Percentiles rank a stretch among this genome's conserved stretches.
Evolutionary conservation across 2,329 filamentous ascomycete species (phyloP).

Genomic region (Alternaria arborescens): DNA sequence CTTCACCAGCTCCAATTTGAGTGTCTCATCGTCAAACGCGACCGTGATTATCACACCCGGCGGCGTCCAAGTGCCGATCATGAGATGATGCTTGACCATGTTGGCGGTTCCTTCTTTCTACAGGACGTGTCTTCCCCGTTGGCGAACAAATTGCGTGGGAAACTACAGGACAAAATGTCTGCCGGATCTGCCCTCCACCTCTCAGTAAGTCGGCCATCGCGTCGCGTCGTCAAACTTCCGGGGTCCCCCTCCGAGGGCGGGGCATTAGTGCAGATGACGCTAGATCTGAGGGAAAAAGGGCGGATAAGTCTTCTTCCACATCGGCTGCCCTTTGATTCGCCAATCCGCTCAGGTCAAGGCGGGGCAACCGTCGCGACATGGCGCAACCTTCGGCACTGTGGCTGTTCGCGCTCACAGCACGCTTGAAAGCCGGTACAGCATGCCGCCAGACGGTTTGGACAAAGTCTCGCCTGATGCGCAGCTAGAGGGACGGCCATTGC

Average conservation of each 20-base stretch:
- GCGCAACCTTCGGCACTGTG: conserved; percentile 33
- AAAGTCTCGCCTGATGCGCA: conserved; percentile 29
- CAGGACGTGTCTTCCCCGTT: neutral
- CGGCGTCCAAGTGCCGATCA: conserved; percentile 91
- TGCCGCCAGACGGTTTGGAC: conserved; percentile 27
- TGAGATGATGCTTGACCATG: conserved; percentile 84
- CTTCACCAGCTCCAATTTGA: conserved; percentile 78
- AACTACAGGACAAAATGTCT: neutral
- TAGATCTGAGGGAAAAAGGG: conserved; percentile 24
- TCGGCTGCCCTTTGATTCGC: conserved; percentile 63
- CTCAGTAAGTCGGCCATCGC: conserved; percentile 9
- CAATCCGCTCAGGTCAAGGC: conserved; percentile 40
- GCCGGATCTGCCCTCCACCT: neutral
- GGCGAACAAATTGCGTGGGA: conserved; percentile 1
- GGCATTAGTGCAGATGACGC: conserved; percentile 21
- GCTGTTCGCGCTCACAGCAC: conserved; percentile 10
- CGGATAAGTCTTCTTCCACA: conserved; percentile 40
- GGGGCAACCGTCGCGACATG: conserved; percentile 29
- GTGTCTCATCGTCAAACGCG: conserved; percentile 82
- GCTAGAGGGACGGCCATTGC: conserved; percentile 36
- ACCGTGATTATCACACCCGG: conserved; percentile 91
- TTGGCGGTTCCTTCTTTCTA: conserved; percentile 12
- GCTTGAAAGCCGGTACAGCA: conserved; percentile 26
- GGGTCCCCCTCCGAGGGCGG: conserved; percentile 32
- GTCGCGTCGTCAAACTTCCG: conserved; percentile 24